Percentiles rank a stretch among this genome's conserved stretches.
phyloP scores from a whole-genome alignment of 2,329 filamentous ascomycete genomes.

The Aspergillus uvarum region DNA sequence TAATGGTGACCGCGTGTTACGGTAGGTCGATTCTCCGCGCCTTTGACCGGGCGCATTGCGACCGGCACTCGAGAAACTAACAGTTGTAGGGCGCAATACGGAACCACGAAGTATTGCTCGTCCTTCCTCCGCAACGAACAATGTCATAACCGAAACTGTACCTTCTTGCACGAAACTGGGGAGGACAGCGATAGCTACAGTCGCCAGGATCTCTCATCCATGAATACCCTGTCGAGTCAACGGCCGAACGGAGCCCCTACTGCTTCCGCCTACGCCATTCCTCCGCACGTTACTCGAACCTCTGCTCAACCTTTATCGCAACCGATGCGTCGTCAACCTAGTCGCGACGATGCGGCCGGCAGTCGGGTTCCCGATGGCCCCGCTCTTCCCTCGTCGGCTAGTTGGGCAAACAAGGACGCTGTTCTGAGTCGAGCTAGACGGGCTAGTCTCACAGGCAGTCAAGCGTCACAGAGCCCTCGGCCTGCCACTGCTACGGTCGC shows the following conservation, averaged over 20 bases:
- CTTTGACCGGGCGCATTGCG: neutral
- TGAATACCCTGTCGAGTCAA: slow-evolving; percentile 84
- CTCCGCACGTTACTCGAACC: slow-evolving; percentile 46
- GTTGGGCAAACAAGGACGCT: slow-evolving; percentile 76
- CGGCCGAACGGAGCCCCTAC: slow-evolving; percentile 46
- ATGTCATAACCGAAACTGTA: slow-evolving; percentile 94
- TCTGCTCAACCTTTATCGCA: slow-evolving; percentile 54
- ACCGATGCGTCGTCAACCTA: slow-evolving; percentile 71
- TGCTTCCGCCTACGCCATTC: slow-evolving; percentile 31
- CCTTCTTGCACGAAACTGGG: slow-evolving; percentile 97
- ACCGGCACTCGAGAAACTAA: slow-evolving; percentile 7
- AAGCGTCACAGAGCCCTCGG: slow-evolving; percentile 78
- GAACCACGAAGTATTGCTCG: slow-evolving; percentile 98
- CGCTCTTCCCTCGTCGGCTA: slow-evolving; percentile 89
- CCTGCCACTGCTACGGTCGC: slow-evolving; percentile 49
- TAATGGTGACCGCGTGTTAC: slow-evolving; percentile 82
- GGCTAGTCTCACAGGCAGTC: slow-evolving; percentile 76
- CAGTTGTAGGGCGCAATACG: slow-evolving; percentile 62
- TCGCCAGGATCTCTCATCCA: slow-evolving; percentile 86
- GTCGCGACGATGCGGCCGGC: slow-evolving; percentile 67
- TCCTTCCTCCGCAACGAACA: slow-evolving; percentile 92
- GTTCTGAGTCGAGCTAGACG: slow-evolving; percentile 65
- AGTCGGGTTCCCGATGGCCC: slow-evolving; percentile 69
- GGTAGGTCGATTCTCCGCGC: slow-evolving; percentile 57
- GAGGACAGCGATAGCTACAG: slow-evolving; percentile 97